Percentiles rank a stretch among this genome's conserved stretches.
These are phyloP conservation scores for Populus hybrid DNA, from an alignment of 441 rosid species.

Conservation along the genomic window DNA sequence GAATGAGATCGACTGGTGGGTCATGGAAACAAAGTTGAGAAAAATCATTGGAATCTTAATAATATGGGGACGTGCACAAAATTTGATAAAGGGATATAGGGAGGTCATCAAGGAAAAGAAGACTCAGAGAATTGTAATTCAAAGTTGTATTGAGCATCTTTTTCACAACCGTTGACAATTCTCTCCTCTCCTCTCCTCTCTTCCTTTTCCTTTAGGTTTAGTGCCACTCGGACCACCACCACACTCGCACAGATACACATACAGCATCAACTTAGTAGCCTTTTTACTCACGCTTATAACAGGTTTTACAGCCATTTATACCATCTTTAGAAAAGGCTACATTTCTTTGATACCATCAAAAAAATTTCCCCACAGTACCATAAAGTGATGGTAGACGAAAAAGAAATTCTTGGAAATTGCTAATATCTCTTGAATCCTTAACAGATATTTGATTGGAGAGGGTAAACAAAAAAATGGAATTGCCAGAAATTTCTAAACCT, in stretches of 20 bases:
- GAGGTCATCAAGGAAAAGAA: conserved; percentile 25
- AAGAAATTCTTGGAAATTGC: conserved; percentile 40
- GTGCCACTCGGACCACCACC: conserved; percentile 62
- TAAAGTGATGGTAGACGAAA: conserved; percentile 24
- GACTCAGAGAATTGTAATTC: conserved; percentile 26
- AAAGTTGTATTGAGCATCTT: conserved; percentile 29
- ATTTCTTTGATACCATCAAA: conserved; percentile 22
- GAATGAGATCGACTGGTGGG: conserved; percentile 19
- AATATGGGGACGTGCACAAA: conserved; percentile 35
- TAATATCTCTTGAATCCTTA: conserved; percentile 7
- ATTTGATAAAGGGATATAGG: conserved; percentile 35
- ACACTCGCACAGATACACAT: conserved; percentile 48
- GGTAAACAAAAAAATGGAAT: not conserved
- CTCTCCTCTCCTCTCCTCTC: conserved; percentile 1
- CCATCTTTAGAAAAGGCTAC: conserved; percentile 38
- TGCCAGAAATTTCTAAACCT: not conserved
- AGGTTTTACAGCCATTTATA: conserved; percentile 16
- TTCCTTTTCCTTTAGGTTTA: conserved; percentile 23
- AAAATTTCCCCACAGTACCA: too few species aligned
- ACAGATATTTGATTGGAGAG: not conserved
- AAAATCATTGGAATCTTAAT: conserved; percentile 6
- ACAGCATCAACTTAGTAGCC: conserved; percentile 37
- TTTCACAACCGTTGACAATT: conserved; percentile 53
- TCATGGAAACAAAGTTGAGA: conserved; percentile 15
- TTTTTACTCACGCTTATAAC: conserved; percentile 38